Evolutionary conservation across 352 stramenopile genomes (phyloP), one percentile per base, ranked within the genome.

Genomic region (Phytopythium oedochilum): DNA sequence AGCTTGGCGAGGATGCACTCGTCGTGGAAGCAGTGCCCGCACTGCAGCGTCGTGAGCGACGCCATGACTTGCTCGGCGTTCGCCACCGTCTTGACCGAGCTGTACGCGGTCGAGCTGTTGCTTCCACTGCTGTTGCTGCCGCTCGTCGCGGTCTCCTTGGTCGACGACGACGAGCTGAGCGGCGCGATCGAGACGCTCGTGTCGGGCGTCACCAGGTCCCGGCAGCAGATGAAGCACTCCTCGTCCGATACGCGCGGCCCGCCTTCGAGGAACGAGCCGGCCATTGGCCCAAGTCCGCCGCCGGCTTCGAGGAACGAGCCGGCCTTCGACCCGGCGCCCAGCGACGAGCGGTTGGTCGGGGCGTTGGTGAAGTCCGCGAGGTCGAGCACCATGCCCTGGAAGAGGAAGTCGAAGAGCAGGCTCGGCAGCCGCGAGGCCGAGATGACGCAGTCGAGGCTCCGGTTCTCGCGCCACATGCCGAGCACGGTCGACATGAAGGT

Each of bases 1-100:
- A 94, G 75, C 58, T 94, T 91, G 43, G 64, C 68, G 9, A 94
- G 62, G 51, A 94, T 94, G 61, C 84, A 94, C 54, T 94, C 84
- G 49, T 94, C 84, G 58, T 94, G 84, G 68, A 91, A 94, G 44
- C 80, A 82, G 61, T 94, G 84, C 17, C 84, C 80, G 48, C 84
- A 94, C 43, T 84, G 61, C 3, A 94, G 71, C 36, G 82, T 91
- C 25, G 84, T 92, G 25, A 94, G 61, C 34, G 77, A 79, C 14
- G 75, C 66, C 49, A 64, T 68, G 25, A 69, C 55, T 28, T 53
- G 51, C 28, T 77, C 72, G 23, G 72, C 65, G 26, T 50, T 63
- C n/a, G 58, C 59, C 22, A 58, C 49, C 10, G 53, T 71, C n/a
- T 50, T 42, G 29, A 26, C 45, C 7, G 59, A 59, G 31, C 64